Conservation (phyloP, 345 rosid genomes). For the Salix udensis region DNA sequence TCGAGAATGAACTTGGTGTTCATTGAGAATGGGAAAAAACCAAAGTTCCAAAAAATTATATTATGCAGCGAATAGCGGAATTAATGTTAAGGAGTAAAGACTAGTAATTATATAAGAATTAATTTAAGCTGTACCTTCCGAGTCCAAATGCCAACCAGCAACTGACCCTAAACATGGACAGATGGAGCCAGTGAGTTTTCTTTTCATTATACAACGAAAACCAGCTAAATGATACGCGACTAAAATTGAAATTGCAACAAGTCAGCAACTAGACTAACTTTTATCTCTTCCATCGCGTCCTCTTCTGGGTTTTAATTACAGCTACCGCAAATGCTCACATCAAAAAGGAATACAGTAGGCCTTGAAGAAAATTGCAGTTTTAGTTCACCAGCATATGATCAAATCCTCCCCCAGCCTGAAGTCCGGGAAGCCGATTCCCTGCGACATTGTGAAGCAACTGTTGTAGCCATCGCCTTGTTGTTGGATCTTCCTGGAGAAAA, state of each 20-base stretch:
- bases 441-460: constrained; percentile 85
- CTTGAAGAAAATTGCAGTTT: constrained; percentile 4
- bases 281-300: background rate
- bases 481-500: constrained; percentile 74
- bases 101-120: background rate
- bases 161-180: background rate
- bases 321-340: background rate
- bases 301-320: background rate
- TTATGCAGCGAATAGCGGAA: background rate
- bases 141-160: background rate
- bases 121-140: background rate
- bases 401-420: constrained; percentile 68
- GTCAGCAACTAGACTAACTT: background rate
- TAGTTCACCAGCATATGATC: constrained; percentile 71
- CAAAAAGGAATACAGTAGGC: background rate
- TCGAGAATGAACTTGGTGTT: no score
- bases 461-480: constrained; percentile 88
- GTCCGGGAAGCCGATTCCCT: constrained; percentile 57
- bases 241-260: background rate
- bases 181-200: background rate
- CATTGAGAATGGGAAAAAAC: no score
- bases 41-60: background rate
- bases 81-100: background rate
- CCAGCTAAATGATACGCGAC: background rate
- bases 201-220: background rate